These are phyloP conservation scores for Tolypocladium cylindrosporum DNA, from an alignment of 2,329 filamentous ascomycete genomes.

Conservation along the genomic window DNA sequence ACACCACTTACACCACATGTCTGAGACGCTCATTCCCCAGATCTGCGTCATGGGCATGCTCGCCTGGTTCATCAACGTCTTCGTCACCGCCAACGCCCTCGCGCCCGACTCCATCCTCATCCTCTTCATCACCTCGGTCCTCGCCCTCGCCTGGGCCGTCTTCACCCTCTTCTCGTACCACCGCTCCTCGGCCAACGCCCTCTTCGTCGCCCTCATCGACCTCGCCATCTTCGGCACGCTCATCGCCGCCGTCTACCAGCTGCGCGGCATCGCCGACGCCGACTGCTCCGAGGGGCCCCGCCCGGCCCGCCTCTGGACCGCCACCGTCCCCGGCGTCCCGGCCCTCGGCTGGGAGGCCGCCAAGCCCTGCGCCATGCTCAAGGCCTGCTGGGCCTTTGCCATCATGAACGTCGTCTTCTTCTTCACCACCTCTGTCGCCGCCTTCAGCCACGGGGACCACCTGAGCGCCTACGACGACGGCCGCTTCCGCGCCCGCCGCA, in stretches of 20 bases:
- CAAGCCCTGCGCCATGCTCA: slow-evolving; percentile 85
- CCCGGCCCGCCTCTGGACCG: slow-evolving; percentile 37
- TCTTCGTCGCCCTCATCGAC: slow-evolving; percentile 51
- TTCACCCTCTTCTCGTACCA: slow-evolving; percentile 58
- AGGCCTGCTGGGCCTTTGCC: slow-evolving; percentile 77
- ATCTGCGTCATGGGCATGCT: slow-evolving; percentile 59
- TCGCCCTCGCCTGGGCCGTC: slow-evolving; percentile 53
- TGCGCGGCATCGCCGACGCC: slow-evolving; percentile 47
- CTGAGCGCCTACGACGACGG: slow-evolving; percentile 27
- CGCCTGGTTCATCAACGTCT: slow-evolving; percentile 54
- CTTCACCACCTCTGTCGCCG: slow-evolving; percentile 64
- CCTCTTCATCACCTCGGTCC: slow-evolving; percentile 56
- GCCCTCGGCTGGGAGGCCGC: slow-evolving; percentile 45
- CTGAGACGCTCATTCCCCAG: slow-evolving; percentile 21
- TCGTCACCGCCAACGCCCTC: slow-evolving; percentile 43
- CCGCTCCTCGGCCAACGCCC: slow-evolving; percentile 49
- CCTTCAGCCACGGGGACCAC: slow-evolving; percentile 47
- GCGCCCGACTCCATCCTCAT: slow-evolving; percentile 55
- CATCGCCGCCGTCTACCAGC: slow-evolving; percentile 50
- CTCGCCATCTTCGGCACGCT: slow-evolving; percentile 52
- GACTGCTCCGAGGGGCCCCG: slow-evolving; percentile 57
- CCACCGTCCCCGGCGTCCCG: slow-evolving; percentile 45
- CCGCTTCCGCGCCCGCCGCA: slow-evolving; percentile 7
- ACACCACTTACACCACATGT: not conserved
- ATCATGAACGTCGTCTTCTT: slow-evolving; percentile 86